Conservation (phyloP, 768 basidiomycete species). For the Gloeostereum incarnatum region DNA sequence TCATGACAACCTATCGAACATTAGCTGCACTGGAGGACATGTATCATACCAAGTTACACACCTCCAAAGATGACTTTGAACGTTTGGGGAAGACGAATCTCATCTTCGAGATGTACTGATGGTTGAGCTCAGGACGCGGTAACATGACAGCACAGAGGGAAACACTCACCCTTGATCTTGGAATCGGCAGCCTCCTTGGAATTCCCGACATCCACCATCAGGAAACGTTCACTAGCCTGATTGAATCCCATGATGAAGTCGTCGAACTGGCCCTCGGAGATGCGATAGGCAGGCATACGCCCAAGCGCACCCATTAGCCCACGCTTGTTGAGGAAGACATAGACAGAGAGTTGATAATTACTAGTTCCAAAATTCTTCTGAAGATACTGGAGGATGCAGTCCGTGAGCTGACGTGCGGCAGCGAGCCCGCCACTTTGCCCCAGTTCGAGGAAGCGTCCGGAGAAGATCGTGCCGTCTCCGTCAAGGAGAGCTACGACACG, state of each 20-base stretch:
- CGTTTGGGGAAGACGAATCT: slow-evolving; percentile 54
- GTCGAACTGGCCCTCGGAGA: slow-evolving; percentile 37
- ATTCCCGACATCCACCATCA: slow-evolving; percentile 61
- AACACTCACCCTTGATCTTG: slow-evolving; percentile 58
- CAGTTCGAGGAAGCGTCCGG: slow-evolving; percentile 36
- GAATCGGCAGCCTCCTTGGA: slow-evolving; percentile 70
- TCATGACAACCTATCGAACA: slow-evolving; percentile 33
- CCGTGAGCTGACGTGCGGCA: slow-evolving; percentile 39
- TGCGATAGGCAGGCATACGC: slow-evolving; percentile 17
- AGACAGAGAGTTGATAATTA: slow-evolving; percentile 50
- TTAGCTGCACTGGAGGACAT: slow-evolving; percentile 1
- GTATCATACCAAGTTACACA: slow-evolving; percentile 14
- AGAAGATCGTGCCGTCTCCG: slow-evolving; percentile 59
- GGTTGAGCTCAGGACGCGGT: slow-evolving; percentile 17
- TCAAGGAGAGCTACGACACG: slow-evolving; percentile 51
- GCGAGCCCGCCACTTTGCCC: slow-evolving; percentile 50
- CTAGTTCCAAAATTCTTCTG: slow-evolving; percentile 10
- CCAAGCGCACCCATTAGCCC: slow-evolving; percentile 45
- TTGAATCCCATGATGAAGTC: slow-evolving; percentile 66
- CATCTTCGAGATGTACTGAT: slow-evolving; percentile 48
- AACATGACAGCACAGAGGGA: not conserved
- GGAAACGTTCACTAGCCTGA: slow-evolving; percentile 56
- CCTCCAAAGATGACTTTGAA: slow-evolving; percentile 63
- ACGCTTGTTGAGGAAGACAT: slow-evolving; percentile 55
- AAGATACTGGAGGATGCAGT: slow-evolving; percentile 3